Base-by-base conservation (phyloP, 768 basidiomycete genomes). In the Lyophyllum atratum region DNA sequence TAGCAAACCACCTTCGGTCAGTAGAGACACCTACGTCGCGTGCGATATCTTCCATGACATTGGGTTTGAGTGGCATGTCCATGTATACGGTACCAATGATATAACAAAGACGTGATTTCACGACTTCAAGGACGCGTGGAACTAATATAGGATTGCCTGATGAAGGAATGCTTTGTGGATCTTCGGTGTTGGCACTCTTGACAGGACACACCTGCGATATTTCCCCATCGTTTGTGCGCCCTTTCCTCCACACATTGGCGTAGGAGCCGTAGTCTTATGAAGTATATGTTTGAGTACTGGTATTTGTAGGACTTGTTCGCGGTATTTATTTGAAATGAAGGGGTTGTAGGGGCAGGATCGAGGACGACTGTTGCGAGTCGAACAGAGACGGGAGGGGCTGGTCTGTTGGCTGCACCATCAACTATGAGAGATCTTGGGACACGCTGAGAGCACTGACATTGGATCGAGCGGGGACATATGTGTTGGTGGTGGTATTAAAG, bases 31-130 rank as follows among this genome's bases (percentile, higher is more conserved):
- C 63, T 66, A 98, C 97, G 65, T 99, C 95, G 70, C 92, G 82
- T 22, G 89, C 93, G 61, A 98, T 84, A 61, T 99, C 97, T 64
- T 94, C 90, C 59, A 99, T 81, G n/a, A 99, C 92, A 66, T 98
- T 98, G 0, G 96, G 96, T 68, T 99, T 99, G 50, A 98, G 79
- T 9, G 95, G 93, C 97, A 99, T 99, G 58, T 99, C 95, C 86
- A 98, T 89, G 71, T 98, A 99, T 6, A 98, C 87, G 0, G 97
- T 99, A 3, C 97, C 97, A 52, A 97, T 77, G 59, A 98, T 83
- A 71, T 89, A 98, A 71, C 94, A 97, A 53, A 96, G 76, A 64
- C 89, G 78, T 1, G 89, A 89, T 64, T 93, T 91, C 45, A 86
- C 76, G 8, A 98, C 88, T 56, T 98, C 96, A 4, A 97, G 84